phyloP scores from a whole-genome alignment of 192 early-diverging fungal species.

The Podila verticillata region DNA sequence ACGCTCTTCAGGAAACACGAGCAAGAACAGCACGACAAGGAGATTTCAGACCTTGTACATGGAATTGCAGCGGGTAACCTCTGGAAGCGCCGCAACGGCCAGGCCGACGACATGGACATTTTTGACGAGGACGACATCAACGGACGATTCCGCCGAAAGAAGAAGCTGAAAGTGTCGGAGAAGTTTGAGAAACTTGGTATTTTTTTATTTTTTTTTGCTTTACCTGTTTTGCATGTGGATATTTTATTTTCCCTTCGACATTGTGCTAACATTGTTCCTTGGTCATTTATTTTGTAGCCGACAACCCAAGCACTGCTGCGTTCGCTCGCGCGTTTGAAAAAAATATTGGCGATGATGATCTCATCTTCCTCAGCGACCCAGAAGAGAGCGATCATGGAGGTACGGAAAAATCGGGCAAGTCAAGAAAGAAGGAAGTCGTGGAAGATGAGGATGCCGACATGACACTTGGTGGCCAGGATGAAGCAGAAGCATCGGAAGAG shows the following conservation, averaged over 20 bases:
- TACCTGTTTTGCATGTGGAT: not conserved
- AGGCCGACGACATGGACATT: constrained; percentile 37
- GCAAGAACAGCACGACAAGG: constrained; percentile 38
- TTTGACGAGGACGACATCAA: constrained; percentile 46
- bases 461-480: constrained; percentile 4
- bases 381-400: constrained; percentile 35
- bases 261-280: not conserved
- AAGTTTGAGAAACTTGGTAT: constrained; percentile 49
- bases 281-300: constrained; percentile 12
- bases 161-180: constrained; percentile 41
- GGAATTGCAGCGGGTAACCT: constrained; percentile 43
- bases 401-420: not conserved
- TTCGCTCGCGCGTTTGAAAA: constrained; percentile 43
- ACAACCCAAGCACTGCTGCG: constrained; percentile 35
- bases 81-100: constrained; percentile 48
- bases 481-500: constrained; percentile 21
- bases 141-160: constrained; percentile 43
- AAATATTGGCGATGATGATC: constrained; percentile 29
- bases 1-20: constrained; percentile 29
- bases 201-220: not conserved
- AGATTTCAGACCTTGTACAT: constrained; percentile 39
- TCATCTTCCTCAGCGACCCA: constrained; percentile 43
- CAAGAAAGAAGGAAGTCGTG: not conserved
- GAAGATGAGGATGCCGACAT: constrained; percentile 8
- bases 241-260: not conserved